These are phyloP conservation scores for Mortierella sp. DNA, from an alignment of 371 early-diverging fungal species.

Conservation along the genomic window DNA sequence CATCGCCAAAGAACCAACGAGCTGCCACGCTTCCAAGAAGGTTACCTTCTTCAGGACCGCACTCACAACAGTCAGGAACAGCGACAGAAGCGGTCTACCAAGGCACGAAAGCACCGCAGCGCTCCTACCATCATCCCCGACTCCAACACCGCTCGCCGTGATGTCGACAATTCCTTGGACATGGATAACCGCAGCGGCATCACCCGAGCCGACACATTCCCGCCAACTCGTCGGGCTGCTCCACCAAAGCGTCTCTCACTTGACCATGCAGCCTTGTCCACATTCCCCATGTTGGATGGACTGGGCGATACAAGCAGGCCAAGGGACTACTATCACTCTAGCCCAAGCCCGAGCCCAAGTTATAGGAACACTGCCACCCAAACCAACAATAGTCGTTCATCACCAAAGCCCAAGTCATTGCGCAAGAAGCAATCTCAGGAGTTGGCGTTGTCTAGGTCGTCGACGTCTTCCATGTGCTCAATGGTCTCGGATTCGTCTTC, in stretches of 20 bases:
- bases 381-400: no score
- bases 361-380: no score
- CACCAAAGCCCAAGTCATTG: no score
- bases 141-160: constrained; percentile 4
- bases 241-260: constrained; percentile 31
- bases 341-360: background rate
- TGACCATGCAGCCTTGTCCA: constrained; percentile 39
- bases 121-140: no score
- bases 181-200: constrained; percentile 3
- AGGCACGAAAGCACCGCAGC: constrained; percentile 38
- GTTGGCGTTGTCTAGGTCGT: constrained; percentile 10
- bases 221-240: constrained; percentile 8
- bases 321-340: constrained; percentile 19
- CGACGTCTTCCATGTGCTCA: constrained; percentile 32
- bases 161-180: constrained; percentile 3
- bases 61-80: constrained; percentile 1
- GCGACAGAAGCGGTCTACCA: constrained; percentile 8
- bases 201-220: constrained; percentile 8
- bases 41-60: no score
- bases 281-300: constrained; percentile 42
- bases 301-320: constrained; percentile 27
- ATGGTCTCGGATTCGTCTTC: constrained; percentile 31
- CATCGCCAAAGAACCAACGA: no score
- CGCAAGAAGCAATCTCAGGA: constrained; percentile 25
- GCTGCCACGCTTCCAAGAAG: constrained; percentile 30